Evolutionary conservation across 306 rosid species (phyloP).

Genomic region (Sechiopsis laciniata): DNA sequence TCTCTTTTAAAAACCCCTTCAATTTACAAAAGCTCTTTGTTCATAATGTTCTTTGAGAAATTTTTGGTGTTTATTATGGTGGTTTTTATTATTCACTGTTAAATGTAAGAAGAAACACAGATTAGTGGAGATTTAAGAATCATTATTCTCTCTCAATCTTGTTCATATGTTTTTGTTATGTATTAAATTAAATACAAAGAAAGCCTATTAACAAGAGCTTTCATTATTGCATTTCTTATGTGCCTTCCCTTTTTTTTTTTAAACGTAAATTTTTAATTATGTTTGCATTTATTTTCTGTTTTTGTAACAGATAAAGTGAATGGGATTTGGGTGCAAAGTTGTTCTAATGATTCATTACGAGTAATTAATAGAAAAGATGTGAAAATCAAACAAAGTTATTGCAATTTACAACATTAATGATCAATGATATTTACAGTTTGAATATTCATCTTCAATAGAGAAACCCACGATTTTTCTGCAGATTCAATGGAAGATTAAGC

Average conservation of each 20-base stretch:
- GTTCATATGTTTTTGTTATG: not conserved
- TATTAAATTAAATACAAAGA: not conserved
- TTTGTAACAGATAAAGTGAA: constrained; percentile 8
- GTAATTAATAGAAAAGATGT: not conserved
- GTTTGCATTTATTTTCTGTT: not conserved
- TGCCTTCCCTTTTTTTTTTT: not conserved
- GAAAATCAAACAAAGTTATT: not conserved
- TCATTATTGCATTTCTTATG: not conserved
- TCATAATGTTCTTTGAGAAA: not conserved
- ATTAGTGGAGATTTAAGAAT: constrained; percentile 21
- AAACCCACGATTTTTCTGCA: constrained; percentile 22
- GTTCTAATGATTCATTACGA: not conserved
- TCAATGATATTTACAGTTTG: constrained; percentile 18
- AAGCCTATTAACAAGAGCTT: not conserved
- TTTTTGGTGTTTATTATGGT: not conserved
- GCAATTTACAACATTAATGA: not conserved
- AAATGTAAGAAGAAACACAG: constrained; percentile 7
- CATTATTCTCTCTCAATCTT: constrained; percentile 12
- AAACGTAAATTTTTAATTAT: constrained; percentile 10
- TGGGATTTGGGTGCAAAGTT: constrained; percentile 9
- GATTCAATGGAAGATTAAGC: constrained; percentile 21
- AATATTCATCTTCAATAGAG: constrained; percentile 20
- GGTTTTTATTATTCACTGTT: not conserved
- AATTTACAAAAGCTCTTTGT: constrained; percentile 5
- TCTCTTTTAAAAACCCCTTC: not conserved